phyloP scores from a whole-genome alignment of 2,329 filamentous ascomycete genomes.

The Didymella arachidicola region DNA sequence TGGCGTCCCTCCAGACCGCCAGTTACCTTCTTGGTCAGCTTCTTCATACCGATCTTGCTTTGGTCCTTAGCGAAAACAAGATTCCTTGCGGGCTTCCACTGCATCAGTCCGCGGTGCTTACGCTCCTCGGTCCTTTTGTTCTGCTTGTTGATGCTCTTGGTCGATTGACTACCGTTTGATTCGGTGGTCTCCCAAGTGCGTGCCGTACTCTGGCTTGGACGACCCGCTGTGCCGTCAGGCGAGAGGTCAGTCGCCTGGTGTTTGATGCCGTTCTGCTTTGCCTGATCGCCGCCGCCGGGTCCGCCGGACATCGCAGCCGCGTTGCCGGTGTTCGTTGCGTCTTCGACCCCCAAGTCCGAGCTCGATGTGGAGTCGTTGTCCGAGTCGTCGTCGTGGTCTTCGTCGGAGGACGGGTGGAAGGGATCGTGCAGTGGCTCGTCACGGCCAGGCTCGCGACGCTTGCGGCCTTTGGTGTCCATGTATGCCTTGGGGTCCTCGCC shows the following conservation, averaged over 20 bases:
- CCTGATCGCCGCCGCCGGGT: conserved; percentile 22
- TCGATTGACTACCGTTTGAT: conserved; percentile 31
- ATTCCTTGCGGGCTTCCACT: conserved; percentile 91
- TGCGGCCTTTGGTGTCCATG: conserved; percentile 61
- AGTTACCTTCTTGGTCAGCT: conserved; percentile 77
- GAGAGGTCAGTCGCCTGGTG: conserved; percentile 43
- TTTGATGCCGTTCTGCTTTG: conserved; percentile 31
- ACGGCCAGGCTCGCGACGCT: conserved; percentile 64
- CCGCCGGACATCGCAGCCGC: conserved; percentile 35
- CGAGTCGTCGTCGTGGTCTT: conserved; percentile 51
- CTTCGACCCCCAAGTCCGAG: conserved; percentile 66
- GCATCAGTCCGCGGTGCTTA: conserved; percentile 90
- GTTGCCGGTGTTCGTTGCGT: conserved; percentile 54
- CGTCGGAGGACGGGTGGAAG: conserved; percentile 55
- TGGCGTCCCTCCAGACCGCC: conserved; percentile 77
- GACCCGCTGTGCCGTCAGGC: conserved; percentile 28
- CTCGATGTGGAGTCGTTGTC: conserved; percentile 53
- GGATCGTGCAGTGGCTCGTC: conserved; percentile 63
- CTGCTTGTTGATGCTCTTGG: conserved; percentile 69
- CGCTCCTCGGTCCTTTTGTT: conserved; percentile 78
- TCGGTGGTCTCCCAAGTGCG: conserved; percentile 38
- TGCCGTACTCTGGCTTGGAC: conserved; percentile 38
- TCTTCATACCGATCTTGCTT: conserved; percentile 77
- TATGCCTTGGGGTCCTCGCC: conserved; percentile 74
- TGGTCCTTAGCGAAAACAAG: conserved; percentile 87